Evolutionary conservation across 345 rosid genomes (phyloP), one percentile per base, ranked within the genome.

Genomic region (Sonneratia caseolaris): DNA sequence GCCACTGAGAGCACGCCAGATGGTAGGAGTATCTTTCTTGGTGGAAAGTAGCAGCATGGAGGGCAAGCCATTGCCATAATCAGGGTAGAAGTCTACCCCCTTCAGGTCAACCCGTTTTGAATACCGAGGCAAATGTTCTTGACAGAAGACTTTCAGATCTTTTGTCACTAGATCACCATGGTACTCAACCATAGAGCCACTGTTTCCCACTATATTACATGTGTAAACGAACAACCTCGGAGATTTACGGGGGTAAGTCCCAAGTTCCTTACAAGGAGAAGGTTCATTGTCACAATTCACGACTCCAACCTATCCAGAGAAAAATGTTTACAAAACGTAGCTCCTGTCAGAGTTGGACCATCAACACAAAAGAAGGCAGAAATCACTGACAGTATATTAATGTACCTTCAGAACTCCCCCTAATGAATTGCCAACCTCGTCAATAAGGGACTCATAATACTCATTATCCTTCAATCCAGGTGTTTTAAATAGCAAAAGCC

Each of bases 1-100:
- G 79, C 98, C 94, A 55, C 97, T 89, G 70, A 95, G 97, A 79
- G 84, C 96, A 56, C 92, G 96, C 98, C 96, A 92, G 67, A 89
- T 92, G 8, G 82, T 81, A 47, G 98, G 91, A 53, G 99, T 87
- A 48, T 88, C 87, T 72, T 83, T 92, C 80, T 92, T 92, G 61
- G 98, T 89, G 59, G 97, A 86, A 66, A 95, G 86, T 64, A 95
- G 96, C 77, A 90, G n/a, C 74, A 92, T 88, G 80, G 77, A 82
- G 11, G 90, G 94, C 38, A 72, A 66, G 68, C 55, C 79, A 68
- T 80, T 85, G 18, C 43, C 76, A 40, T 68, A 74, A 53, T 72
- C 77, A 61, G 81, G 79, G 53, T 77, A 71, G 65, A 74, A 73
- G 62, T 88, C 84, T 43, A 84, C 72, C 36, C 70, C 45, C 37